phyloP scores from a whole-genome alignment of 2,329 filamentous ascomycete genomes.

The Nothophaeocryptopus gaeumannii region DNA sequence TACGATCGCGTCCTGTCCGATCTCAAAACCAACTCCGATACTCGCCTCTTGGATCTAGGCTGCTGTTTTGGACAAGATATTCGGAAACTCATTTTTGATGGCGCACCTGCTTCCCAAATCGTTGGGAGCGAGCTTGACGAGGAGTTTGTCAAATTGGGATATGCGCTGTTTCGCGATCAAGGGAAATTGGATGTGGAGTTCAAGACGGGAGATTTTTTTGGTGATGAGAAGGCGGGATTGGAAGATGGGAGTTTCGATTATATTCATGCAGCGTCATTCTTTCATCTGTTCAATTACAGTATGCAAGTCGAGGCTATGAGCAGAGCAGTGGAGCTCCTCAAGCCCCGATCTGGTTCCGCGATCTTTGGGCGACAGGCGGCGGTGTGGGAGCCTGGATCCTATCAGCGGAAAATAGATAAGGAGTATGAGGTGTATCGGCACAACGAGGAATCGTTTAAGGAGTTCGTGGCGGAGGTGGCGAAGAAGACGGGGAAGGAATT shows the following conservation, averaged over 20 bases:
- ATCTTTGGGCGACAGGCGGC: constrained; percentile 43
- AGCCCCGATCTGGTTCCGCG: constrained; percentile 34
- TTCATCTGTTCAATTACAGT: constrained; percentile 45
- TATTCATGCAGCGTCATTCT: constrained; percentile 42
- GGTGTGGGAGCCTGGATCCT: constrained; percentile 30
- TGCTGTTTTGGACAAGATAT: constrained; percentile 43
- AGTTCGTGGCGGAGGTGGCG: constrained; percentile 41
- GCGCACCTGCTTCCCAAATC: constrained; percentile 32
- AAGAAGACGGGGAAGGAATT: constrained; percentile 38
- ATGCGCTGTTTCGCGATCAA: constrained; percentile 39
- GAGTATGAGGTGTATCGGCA: constrained; percentile 36
- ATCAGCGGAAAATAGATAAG: constrained; percentile 19
- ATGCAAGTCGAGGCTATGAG: constrained; percentile 40
- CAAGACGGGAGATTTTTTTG: constrained; percentile 20
- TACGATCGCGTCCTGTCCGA: constrained; percentile 30
- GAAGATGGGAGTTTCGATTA: constrained; percentile 36
- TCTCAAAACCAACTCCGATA: constrained; percentile 31
- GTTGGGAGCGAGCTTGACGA: constrained; percentile 35
- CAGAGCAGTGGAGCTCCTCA: constrained; percentile 35
- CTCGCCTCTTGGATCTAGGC: constrained; percentile 38
- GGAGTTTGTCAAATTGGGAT: constrained; percentile 38
- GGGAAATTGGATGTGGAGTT: constrained; percentile 32
- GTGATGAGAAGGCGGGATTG: constrained; percentile 28
- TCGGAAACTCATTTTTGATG: constrained; percentile 39
- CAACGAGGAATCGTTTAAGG: constrained; percentile 36